phyloP scores from a whole-genome alignment of 208 protist genomes.

The Polymyxa betae region DNA sequence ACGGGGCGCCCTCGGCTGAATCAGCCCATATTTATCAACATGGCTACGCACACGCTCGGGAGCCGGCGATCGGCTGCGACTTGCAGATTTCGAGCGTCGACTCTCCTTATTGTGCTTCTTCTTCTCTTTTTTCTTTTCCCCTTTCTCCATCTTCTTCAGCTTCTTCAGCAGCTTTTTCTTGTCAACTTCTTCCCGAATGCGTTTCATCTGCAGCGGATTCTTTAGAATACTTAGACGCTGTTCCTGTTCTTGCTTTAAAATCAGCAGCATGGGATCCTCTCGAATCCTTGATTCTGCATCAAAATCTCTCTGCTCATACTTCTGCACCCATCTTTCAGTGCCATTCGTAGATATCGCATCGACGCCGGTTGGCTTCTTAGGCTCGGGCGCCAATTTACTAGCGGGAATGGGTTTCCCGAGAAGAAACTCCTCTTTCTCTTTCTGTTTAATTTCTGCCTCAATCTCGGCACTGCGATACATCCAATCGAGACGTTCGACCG shows the following conservation, averaged over 20 bases:
- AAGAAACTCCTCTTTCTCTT: slow-evolving; percentile 29
- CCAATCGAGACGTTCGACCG: slow-evolving; percentile 46
- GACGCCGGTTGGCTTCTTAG: background rate
- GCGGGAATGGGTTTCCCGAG: background rate
- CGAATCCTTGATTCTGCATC: slow-evolving; percentile 41
- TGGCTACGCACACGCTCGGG: background rate
- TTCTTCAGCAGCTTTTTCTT: slow-evolving; percentile 47
- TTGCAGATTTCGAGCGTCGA: no score
- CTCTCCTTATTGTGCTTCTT: background rate
- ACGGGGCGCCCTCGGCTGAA: background rate
- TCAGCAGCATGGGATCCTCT: slow-evolving; percentile 51
- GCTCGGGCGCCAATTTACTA: background rate
- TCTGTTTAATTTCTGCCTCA: background rate
- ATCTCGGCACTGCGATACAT: slow-evolving; percentile 41
- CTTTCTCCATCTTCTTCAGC: slow-evolving; percentile 28
- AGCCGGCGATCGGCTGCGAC: background rate
- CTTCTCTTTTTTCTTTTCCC: background rate
- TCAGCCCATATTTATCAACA: slow-evolving; percentile 15
- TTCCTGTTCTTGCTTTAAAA: slow-evolving; percentile 15
- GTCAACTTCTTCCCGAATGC: slow-evolving; percentile 11
- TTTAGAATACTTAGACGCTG: slow-evolving; percentile 2
- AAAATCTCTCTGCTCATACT: slow-evolving; percentile 29
- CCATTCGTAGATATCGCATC: background rate
- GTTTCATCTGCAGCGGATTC: slow-evolving; percentile 51
- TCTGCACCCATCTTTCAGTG: slow-evolving; percentile 20